phyloP scores from a whole-genome alignment of 116 monocot genomes.

The Phalaenopsis hybrid region DNA sequence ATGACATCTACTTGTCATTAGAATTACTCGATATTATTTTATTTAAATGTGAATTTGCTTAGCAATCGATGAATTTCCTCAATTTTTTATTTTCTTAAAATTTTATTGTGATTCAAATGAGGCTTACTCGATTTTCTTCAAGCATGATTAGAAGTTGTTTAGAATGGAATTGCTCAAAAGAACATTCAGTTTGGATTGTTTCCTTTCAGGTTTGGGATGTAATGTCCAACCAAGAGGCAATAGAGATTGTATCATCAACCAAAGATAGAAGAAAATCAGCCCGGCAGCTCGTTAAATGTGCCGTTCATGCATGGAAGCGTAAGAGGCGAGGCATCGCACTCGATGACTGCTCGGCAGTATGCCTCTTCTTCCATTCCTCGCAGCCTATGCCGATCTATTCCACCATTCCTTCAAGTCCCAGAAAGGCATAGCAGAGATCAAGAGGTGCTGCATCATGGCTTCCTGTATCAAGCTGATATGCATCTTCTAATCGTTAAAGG shows the following conservation, averaged over 20 bases:
- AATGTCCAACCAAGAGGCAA: conserved; percentile 88
- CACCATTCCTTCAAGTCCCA: neutral
- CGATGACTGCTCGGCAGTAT: conserved; percentile 89
- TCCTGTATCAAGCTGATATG: neutral
- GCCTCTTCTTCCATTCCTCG: conserved; percentile 62
- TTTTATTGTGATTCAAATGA: neutral
- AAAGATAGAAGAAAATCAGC: conserved; percentile 65
- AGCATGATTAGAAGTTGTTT: neutral
- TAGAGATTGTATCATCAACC: conserved; percentile 58
- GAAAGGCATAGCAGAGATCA: neutral
- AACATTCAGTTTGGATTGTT: neutral
- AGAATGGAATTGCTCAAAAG: neutral
- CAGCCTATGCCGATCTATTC: neutral
- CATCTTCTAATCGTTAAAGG: neutral
- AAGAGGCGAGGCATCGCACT: conserved; percentile 68
- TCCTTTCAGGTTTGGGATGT: conserved; percentile 90
- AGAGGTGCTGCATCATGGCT: neutral
- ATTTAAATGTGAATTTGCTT: too few species aligned
- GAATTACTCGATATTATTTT: too few species aligned
- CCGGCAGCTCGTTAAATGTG: conserved; percentile 63
- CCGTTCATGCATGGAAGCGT: conserved; percentile 67
- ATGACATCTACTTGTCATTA: too few species aligned
- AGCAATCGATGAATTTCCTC: too few species aligned
- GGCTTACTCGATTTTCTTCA: neutral
- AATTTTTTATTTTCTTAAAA: neutral